phyloP scores from a whole-genome alignment of 2,329 filamentous ascomycete genomes.

The Ascocoryne sarcoides region DNA sequence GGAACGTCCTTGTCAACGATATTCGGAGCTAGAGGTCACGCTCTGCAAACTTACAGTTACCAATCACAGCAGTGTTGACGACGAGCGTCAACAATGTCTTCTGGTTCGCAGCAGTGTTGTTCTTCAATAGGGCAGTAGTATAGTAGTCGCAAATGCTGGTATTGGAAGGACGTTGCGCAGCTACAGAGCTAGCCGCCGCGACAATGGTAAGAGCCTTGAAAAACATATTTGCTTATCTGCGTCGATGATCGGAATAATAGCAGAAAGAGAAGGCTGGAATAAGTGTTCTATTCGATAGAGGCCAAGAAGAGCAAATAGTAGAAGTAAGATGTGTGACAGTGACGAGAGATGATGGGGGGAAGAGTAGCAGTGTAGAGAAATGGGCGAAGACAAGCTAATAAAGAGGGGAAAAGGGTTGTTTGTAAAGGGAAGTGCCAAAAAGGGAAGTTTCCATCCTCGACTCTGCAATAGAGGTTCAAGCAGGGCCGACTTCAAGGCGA shows the following conservation, averaged over 20 bases:
- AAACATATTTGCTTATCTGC: constrained; percentile 19
- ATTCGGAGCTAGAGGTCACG: neutral
- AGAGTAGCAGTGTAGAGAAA: too few species aligned
- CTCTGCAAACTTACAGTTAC: constrained; percentile 40
- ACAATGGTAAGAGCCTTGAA: constrained; percentile 16
- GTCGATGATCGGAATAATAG: neutral
- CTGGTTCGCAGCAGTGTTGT: constrained; percentile 52
- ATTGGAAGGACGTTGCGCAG: constrained; percentile 38
- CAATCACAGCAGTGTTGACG: constrained; percentile 55
- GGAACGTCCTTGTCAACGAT: constrained; percentile 3
- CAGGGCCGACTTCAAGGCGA: too few species aligned
- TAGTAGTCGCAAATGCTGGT: constrained; percentile 55
- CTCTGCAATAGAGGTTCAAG: too few species aligned
- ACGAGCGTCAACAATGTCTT: constrained; percentile 45
- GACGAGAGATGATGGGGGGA: too few species aligned
- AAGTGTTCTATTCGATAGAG: too few species aligned
- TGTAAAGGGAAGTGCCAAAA: too few species aligned
- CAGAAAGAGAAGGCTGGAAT: neutral
- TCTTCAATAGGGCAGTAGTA: constrained; percentile 47
- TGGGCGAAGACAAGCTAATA: too few species aligned
- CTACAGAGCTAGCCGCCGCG: constrained; percentile 8
- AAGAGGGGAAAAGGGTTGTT: too few species aligned
- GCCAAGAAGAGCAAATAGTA: too few species aligned
- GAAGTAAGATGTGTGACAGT: too few species aligned
- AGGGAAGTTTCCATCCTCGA: too few species aligned